phyloP scores from a whole-genome alignment of 2,329 filamentous ascomycete genomes.

The Periglandula ipomoeae region DNA sequence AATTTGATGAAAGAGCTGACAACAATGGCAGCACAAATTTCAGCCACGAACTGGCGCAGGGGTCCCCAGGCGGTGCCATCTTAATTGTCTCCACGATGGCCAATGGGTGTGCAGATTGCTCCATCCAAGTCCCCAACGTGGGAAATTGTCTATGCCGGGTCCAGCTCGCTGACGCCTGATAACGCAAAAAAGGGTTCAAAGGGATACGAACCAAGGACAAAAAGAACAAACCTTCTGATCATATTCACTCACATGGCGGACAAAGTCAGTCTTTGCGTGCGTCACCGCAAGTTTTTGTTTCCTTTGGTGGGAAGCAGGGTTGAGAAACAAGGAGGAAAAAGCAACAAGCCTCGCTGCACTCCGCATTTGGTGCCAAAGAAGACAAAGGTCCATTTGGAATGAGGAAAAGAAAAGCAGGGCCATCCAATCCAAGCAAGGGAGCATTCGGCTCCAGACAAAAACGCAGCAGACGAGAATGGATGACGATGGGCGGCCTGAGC shows the following conservation, averaged over 20 bases:
- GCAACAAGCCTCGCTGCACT: background rate
- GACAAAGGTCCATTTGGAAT: background rate
- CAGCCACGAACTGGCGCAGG: background rate
- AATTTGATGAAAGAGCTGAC: background rate
- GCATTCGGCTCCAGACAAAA: no score
- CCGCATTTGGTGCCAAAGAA: background rate
- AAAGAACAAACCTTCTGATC: background rate
- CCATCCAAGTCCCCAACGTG: background rate
- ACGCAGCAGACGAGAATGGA: no score
- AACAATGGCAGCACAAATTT: background rate
- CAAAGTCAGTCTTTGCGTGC: background rate
- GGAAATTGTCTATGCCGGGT: conserved; percentile 3
- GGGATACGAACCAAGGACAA: background rate
- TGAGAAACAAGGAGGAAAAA: background rate
- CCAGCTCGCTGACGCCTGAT: background rate
- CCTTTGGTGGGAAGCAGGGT: background rate
- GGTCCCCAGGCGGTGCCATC: background rate
- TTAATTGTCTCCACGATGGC: background rate
- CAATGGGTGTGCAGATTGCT: background rate
- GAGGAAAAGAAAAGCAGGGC: background rate
- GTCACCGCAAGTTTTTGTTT: background rate
- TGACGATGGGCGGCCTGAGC: no score
- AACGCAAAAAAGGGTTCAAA: background rate
- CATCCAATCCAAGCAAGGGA: no score
- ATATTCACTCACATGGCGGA: no score